These are phyloP conservation scores for Penicillium pancosmium DNA, from an alignment of 495 filamentous ascomycete genomes.

Conservation along the genomic window DNA sequence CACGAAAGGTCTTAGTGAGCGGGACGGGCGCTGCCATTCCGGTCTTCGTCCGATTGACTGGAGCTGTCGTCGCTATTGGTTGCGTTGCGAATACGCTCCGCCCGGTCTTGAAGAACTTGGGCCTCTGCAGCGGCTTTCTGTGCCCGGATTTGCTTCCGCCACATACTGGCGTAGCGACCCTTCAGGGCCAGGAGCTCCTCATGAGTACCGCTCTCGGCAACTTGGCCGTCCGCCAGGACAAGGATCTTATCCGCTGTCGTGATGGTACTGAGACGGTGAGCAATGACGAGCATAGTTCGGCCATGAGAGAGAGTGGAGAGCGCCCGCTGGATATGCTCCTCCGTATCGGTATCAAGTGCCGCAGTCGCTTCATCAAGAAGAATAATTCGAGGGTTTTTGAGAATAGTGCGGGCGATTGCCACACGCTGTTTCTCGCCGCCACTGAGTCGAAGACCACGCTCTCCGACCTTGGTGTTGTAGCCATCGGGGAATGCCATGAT, in stretches of 20 bases:
- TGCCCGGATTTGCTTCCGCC: constrained; percentile 91
- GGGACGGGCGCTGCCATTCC: constrained; percentile 35
- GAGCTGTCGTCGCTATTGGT: constrained; percentile 53
- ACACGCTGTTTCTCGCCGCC: constrained; percentile 97
- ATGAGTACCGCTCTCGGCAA: constrained; percentile 86
- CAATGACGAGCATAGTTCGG: constrained; percentile 83
- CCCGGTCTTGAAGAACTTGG: constrained; percentile 54
- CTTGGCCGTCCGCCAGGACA: constrained; percentile 82
- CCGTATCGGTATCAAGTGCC: constrained; percentile 91
- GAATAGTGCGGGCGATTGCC: constrained; percentile 92
- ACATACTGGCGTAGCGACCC: constrained; percentile 89
- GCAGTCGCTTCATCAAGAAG: constrained; percentile 96
- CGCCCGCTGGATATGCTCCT: constrained; percentile 91
- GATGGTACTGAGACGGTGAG: constrained; percentile 92
- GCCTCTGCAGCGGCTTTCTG: constrained; percentile 81
- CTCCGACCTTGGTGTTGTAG: constrained; percentile 90
- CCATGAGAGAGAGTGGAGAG: constrained; percentile 77
- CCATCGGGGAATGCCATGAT: constrained; percentile 92
- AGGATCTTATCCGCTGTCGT: constrained; percentile 93
- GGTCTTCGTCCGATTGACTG: constrained; percentile 56
- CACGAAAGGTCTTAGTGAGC: constrained; percentile 21
- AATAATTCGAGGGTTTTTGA: constrained; percentile 95
- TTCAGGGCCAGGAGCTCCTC: constrained; percentile 75
- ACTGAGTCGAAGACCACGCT: constrained; percentile 88
- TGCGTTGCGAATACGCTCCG: constrained; percentile 49